Percentiles rank a stretch among this genome's conserved stretches.
Conservation (phyloP, 805 yeast genomes). For the Kazachstania africana region DNA sequence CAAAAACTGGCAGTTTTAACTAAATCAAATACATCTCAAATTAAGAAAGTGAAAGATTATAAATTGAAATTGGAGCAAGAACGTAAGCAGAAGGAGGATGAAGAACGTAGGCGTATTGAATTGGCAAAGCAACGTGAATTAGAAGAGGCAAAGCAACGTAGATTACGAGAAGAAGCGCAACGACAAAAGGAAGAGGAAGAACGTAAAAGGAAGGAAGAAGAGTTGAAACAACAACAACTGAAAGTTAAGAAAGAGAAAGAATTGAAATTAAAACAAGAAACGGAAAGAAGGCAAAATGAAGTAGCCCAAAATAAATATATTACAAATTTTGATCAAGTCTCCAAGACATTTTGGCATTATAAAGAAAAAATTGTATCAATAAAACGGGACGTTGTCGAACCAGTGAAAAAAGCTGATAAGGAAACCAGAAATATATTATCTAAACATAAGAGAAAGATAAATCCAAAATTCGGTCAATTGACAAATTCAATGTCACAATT, state of each 20-base stretch:
- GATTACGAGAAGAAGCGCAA: conserved; percentile 4
- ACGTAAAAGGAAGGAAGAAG: conserved; percentile 7
- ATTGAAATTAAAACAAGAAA: conserved; percentile 12
- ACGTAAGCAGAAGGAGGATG: too few relatives aligned
- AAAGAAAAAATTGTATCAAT: conserved; percentile 44
- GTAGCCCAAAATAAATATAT: conserved; percentile 12
- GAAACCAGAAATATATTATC: conserved; percentile 42
- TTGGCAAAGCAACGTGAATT: conserved; percentile 6
- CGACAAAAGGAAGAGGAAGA: conserved; percentile 7
- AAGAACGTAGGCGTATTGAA: too few relatives aligned
- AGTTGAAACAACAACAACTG: conserved; percentile 8
- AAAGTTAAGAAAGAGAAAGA: conserved; percentile 14
- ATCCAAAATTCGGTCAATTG: conserved; percentile 86
- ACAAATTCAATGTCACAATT: conserved; percentile 62
- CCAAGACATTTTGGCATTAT: conserved; percentile 34
- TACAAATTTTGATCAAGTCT: conserved; percentile 28
- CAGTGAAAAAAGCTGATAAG: conserved; percentile 38
- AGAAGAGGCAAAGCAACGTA: conserved; percentile 3
- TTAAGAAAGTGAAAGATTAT: too few relatives aligned
- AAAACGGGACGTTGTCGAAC: conserved; percentile 45
- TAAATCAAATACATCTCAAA: too few relatives aligned
- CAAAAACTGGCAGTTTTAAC: too few relatives aligned
- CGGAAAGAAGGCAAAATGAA: conserved; percentile 3
- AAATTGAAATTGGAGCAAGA: too few relatives aligned
- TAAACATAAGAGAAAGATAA: conserved; percentile 61